Conservation (phyloP, 768 basidiomycete genomes). For the Xerocomus spinulosus region DNA sequence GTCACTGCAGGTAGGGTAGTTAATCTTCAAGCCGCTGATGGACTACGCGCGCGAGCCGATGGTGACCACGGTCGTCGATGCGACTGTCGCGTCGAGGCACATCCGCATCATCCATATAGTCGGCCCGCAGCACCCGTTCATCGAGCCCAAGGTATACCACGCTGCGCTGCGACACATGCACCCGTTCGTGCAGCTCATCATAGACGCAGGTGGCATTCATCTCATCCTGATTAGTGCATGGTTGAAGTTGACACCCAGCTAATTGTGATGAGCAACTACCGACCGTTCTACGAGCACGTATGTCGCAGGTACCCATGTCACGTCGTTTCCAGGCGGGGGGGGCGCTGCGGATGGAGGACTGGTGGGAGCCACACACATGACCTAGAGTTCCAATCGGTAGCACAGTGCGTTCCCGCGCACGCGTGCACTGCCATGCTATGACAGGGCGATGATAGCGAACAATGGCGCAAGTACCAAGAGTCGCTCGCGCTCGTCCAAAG, state of each 20-base stretch:
- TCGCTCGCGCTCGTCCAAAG: slow-evolving; percentile 11
- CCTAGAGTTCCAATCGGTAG: slow-evolving; percentile 7
- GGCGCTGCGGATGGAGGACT: slow-evolving; percentile 27
- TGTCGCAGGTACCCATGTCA: slow-evolving; percentile 36
- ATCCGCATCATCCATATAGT: slow-evolving; percentile 28
- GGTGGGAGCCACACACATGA: slow-evolving; percentile 29
- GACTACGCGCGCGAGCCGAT: slow-evolving; percentile 33
- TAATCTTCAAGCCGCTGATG: slow-evolving; percentile 24
- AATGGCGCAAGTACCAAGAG: slow-evolving; percentile 2
- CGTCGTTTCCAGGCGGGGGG: slow-evolving; percentile 36
- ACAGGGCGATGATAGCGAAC: not conserved
- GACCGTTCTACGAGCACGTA: slow-evolving; percentile 34
- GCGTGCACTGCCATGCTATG: slow-evolving; percentile 30
- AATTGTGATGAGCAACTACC: slow-evolving; percentile 34
- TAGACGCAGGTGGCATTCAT: slow-evolving; percentile 30
- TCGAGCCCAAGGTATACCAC: slow-evolving; percentile 20
- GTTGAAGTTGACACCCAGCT: slow-evolving; percentile 35
- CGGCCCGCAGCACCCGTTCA: slow-evolving; percentile 28
- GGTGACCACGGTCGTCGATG: slow-evolving; percentile 21
- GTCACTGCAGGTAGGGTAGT: slow-evolving; percentile 24
- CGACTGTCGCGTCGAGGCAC: slow-evolving; percentile 13
- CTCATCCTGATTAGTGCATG: slow-evolving; percentile 37
- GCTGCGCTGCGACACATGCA: slow-evolving; percentile 23
- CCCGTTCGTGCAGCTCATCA: slow-evolving; percentile 25
- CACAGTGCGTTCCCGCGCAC: slow-evolving; percentile 10